These are phyloP conservation scores for Pseudogymnoascus sp. DNA, from an alignment of 2,329 filamentous ascomycete species.

Conservation along the genomic window DNA sequence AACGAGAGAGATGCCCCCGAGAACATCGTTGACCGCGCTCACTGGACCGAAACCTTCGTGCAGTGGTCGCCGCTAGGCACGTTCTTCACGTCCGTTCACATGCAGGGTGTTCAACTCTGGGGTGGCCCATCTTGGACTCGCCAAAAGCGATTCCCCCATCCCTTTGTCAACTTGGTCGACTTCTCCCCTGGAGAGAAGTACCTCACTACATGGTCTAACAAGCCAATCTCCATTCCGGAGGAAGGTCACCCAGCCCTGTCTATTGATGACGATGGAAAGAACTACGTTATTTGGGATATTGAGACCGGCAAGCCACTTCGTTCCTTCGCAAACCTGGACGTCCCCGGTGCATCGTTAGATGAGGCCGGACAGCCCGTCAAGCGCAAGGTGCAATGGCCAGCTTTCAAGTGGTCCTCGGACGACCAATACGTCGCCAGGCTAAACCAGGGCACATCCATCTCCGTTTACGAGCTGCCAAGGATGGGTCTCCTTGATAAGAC, in stretches of 20 bases:
- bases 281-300: constrained; percentile 98
- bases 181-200: constrained; percentile 93
- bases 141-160: constrained; percentile 88
- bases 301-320: constrained; percentile 81
- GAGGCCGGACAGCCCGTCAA: constrained; percentile 60
- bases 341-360: constrained; percentile 53
- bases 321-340: constrained; percentile 86
- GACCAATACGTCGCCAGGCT: constrained; percentile 95
- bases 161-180: constrained; percentile 89
- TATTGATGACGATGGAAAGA: constrained; percentile 94
- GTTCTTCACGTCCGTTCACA: constrained; percentile 88
- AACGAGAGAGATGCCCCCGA: constrained; percentile 90
- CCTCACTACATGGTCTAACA: constrained; percentile 91
- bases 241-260: constrained; percentile 75
- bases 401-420: constrained; percentile 98
- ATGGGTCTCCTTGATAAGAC: constrained; percentile 90
- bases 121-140: constrained; percentile 83
- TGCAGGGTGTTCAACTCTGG: constrained; percentile 96
- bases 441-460: constrained; percentile 80
- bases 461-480: constrained; percentile 78
- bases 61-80: constrained; percentile 97
- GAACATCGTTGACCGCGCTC: constrained; percentile 78
- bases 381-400: constrained; percentile 95
- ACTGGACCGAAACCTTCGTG: constrained; percentile 97
- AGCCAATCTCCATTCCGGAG: constrained; percentile 86